Conservation (phyloP, 148 eudicot species). For the Heliamphora exappendiculata region DNA sequence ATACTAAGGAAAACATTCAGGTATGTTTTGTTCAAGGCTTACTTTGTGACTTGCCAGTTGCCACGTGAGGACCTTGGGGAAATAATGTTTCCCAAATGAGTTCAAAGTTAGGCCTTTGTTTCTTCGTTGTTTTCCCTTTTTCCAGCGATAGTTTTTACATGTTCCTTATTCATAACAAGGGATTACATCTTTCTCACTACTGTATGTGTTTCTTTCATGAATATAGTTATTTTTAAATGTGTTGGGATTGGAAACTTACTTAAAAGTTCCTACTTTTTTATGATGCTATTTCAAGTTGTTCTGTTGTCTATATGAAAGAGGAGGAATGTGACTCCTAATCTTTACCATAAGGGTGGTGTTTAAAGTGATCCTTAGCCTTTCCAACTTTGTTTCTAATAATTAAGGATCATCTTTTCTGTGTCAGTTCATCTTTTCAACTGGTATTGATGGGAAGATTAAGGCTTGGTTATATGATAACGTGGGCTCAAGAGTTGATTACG, state of each 20-base stretch:
- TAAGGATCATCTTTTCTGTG: constrained; percentile 11
- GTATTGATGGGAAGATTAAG: constrained; percentile 67
- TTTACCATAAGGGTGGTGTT: neutral
- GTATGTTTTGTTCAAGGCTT: constrained; percentile 19
- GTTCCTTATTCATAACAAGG: neutral
- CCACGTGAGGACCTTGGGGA: neutral
- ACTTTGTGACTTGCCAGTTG: neutral
- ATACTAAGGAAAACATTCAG: constrained; percentile 49
- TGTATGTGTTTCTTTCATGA: neutral
- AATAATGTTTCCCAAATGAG: neutral
- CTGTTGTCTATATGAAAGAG: neutral
- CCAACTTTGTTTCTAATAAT: neutral
- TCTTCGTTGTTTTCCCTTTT: neutral
- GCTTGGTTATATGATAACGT: constrained; percentile 64
- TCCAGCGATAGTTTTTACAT: neutral
- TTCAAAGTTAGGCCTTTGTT: neutral
- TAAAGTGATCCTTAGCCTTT: neutral
- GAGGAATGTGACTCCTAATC: neutral
- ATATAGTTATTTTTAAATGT: neutral
- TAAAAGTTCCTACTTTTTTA: neutral
- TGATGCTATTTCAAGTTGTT: neutral
- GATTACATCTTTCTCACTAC: neutral
- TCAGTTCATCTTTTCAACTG: constrained; percentile 64
- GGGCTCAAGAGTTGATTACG: constrained; percentile 59
- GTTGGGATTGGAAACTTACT: neutral